Evolutionary conservation across 129 eudicot species (phyloP).

Genomic region (Sambucus nigra): DNA sequence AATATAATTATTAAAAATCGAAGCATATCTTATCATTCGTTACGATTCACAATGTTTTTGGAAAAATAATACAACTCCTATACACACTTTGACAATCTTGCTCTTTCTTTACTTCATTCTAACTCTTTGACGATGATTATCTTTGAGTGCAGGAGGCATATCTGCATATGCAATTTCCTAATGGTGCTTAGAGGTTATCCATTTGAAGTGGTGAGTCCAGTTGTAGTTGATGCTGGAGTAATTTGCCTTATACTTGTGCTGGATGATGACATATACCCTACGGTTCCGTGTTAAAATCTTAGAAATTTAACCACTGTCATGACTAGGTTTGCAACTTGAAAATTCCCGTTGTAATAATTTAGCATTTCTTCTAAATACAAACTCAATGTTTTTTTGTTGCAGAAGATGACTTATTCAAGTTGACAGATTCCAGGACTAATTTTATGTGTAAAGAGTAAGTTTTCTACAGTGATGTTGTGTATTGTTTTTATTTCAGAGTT

Average conservation of each 20-base stretch:
- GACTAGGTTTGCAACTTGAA: neutral
- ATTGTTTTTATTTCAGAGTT: neutral
- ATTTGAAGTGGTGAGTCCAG: constrained; percentile 28
- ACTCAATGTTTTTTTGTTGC: too few relatives aligned
- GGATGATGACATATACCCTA: constrained; percentile 1
- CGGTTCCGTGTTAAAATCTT: neutral
- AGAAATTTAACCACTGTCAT: neutral
- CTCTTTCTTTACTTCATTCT: neutral
- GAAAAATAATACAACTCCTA: too few relatives aligned
- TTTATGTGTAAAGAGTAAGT: constrained; percentile 43
- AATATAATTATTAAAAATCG: too few relatives aligned
- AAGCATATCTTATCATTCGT: too few relatives aligned
- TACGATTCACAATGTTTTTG: too few relatives aligned
- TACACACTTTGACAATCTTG: too few relatives aligned
- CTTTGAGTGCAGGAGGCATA: constrained; percentile 49
- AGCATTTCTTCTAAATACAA: too few relatives aligned
- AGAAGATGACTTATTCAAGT: constrained; percentile 26
- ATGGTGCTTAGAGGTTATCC: constrained; percentile 21
- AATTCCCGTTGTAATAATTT: too few relatives aligned
- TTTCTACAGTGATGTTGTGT: neutral
- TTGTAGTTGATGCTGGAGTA: constrained; percentile 7
- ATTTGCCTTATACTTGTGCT: constrained; percentile 5
- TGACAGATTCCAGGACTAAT: constrained; percentile 29
- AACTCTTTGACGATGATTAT: neutral
- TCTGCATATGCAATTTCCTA: constrained; percentile 74